Conservation (phyloP, 1,284 basidiomycete species). For the Taiwanofungus camphoratus region DNA sequence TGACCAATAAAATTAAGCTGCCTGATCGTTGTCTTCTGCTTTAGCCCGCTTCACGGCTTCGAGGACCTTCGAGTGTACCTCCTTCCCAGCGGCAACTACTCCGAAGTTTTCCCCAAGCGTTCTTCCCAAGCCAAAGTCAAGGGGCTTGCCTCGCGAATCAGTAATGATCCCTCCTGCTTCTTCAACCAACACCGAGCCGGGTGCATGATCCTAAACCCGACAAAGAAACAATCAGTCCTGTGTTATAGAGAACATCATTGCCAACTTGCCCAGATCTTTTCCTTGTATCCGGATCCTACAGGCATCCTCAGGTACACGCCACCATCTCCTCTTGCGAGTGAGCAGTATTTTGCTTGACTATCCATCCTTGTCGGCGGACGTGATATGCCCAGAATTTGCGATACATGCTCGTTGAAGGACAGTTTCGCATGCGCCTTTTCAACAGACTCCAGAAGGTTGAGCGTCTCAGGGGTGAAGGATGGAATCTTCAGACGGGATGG, state of each 20-base stretch:
- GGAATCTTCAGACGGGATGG: slow-evolving; percentile 47
- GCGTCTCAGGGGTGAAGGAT: slow-evolving; percentile 35
- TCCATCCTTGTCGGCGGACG: slow-evolving; percentile 84
- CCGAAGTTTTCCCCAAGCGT: slow-evolving; percentile 87
- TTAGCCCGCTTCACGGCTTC: slow-evolving; percentile 70
- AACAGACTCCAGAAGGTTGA: slow-evolving; percentile 87
- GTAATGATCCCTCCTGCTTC: slow-evolving; percentile 88
- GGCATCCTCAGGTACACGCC: slow-evolving; percentile 91
- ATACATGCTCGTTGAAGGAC: slow-evolving; percentile 74
- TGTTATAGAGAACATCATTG: slow-evolving; percentile 74
- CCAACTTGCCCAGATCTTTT: slow-evolving; percentile 51
- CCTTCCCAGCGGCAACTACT: slow-evolving; percentile 73
- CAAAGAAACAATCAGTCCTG: background rate
- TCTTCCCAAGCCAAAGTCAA: slow-evolving; percentile 86
- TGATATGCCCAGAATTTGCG: slow-evolving; percentile 64
- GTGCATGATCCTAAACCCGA: slow-evolving; percentile 75
- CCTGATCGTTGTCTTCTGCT: too few species aligned
- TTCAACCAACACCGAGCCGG: slow-evolving; percentile 79
- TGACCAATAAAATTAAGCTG: too few species aligned
- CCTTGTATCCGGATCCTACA: slow-evolving; percentile 41
- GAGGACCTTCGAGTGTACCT: slow-evolving; percentile 64
- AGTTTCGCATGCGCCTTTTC: slow-evolving; percentile 92
- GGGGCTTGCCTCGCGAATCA: slow-evolving; percentile 73
- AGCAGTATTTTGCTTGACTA: slow-evolving; percentile 94
- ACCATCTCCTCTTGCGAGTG: slow-evolving; percentile 84